phyloP scores from a whole-genome alignment of 2,329 filamentous ascomycete genomes.

The Arthrobotrys pseudoclavata region DNA sequence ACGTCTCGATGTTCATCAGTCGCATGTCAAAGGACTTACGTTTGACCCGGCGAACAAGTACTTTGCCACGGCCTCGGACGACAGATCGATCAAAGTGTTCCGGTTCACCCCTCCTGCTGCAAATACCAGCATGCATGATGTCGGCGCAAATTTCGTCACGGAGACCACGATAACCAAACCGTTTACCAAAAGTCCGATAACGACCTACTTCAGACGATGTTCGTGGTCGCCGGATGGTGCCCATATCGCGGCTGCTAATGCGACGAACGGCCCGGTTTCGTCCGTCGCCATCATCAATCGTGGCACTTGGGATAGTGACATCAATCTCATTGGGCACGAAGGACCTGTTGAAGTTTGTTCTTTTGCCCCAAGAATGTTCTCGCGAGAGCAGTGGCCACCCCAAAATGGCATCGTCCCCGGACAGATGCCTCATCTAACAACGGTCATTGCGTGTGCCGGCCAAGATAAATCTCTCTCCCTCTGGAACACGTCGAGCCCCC shows the following conservation, averaged over 20 bases:
- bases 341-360: constrained; percentile 96
- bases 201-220: constrained; percentile 94
- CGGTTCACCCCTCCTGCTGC: constrained; percentile 90
- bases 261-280: constrained; percentile 95
- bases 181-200: constrained; percentile 91
- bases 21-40: constrained; percentile 97
- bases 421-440: constrained; percentile 73
- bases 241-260: constrained; percentile 96
- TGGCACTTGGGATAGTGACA: constrained; percentile 93
- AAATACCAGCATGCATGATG: constrained; percentile 93
- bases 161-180: constrained; percentile 91
- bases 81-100: constrained; percentile 96
- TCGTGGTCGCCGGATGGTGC: constrained; percentile 98
- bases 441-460: constrained; percentile 94
- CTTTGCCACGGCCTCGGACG: constrained; percentile 97
- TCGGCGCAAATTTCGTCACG: constrained; percentile 94
- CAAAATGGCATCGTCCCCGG: constrained; percentile 65
- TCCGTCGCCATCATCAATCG: constrained; percentile 96
- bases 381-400: constrained; percentile 74
- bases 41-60: constrained; percentile 99
- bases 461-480: constrained; percentile 96
- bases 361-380: constrained; percentile 93
- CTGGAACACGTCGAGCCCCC: constrained; percentile 96
- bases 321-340: constrained; percentile 97
- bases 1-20: constrained; percentile 90